Evolutionary conservation across 2,329 filamentous ascomycete species (phyloP), one percentile per base, ranked within the genome.

Genomic region (Aspergillus vadensis): DNA sequence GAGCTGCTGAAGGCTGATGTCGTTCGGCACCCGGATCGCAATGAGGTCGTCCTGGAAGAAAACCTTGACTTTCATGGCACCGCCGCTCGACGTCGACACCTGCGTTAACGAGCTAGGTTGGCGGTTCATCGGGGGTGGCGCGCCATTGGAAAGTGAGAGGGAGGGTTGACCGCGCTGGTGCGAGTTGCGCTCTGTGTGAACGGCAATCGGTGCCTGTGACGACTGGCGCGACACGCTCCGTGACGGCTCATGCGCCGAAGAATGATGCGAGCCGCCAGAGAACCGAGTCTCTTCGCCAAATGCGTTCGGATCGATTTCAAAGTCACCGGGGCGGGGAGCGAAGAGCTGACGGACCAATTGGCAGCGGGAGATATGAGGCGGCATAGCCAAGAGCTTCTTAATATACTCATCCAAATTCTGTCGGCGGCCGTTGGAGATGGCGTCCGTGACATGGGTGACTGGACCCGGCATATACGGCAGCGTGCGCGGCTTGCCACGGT

Each of bases 391-490:
- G 21, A 99, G 83, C 69, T 95, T 94, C 79, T 96, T 96, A 68
- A 99, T 92, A 71, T 99, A 99, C 55, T 94, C 91, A 71, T 99
- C 93, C 41, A 99, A 81, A 73, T 96, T 97, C 74, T 95, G 91
- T 61, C 95, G 87, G 67, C 95, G 88, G 27, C 92, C 93, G 72
- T 97, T 93, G 17, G 93, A 97, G 70, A 99, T 97, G 38, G 91
- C 91, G 73, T 98, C 94, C n/a, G 94, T 99, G 58, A 98, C 94
- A 77, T 96, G 97, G 66, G 93, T 96, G 63, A 99, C 94, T 3
- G 95, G 95, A 5, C 95, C 95, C 9, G 95, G 95, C 95, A 99
- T 99, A 76, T 96, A 98, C 2, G 95, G 95, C 12, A 99, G 79
- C 8, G 90, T 92, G 58, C 95, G 89, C 72, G 90, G 88, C 71